Conservation (phyloP, 1,284 basidiomycete species). For the Sanghuangporus baumii region DNA sequence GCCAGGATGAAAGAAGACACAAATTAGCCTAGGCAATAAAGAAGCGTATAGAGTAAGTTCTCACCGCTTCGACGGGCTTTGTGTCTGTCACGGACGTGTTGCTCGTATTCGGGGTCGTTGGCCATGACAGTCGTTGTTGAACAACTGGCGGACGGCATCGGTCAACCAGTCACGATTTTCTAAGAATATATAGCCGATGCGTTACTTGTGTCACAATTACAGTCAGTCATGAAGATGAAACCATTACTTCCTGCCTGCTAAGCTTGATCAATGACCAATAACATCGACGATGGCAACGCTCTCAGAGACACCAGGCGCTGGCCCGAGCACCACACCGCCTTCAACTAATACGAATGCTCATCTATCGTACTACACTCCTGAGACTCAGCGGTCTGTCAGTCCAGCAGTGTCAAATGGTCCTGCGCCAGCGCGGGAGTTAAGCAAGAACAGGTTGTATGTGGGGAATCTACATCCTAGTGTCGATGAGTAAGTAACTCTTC, state of each 20-base stretch:
- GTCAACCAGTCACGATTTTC: neutral
- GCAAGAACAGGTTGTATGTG: conserved; percentile 78
- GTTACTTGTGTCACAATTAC: neutral
- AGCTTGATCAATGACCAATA: neutral
- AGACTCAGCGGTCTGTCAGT: conserved; percentile 2
- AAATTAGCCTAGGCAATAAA: conserved; percentile 2
- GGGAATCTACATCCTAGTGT: conserved; percentile 87
- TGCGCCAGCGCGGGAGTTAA: conserved; percentile 23
- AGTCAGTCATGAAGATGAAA: neutral
- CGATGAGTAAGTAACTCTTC: conserved; percentile 66
- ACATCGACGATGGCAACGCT: conserved; percentile 2
- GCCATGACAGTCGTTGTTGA: neutral
- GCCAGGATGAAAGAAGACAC: conserved; percentile 9
- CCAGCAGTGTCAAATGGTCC: conserved; percentile 1
- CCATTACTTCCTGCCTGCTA: neutral
- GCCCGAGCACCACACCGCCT: neutral
- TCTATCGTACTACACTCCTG: conserved; percentile 1
- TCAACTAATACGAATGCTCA: conserved; percentile 1
- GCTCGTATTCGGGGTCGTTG: neutral
- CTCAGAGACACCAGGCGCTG: conserved; percentile 4
- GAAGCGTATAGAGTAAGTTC: neutral
- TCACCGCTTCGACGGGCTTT: conserved; percentile 4
- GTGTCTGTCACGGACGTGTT: neutral
- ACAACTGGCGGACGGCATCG: too few relatives aligned
- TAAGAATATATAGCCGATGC: neutral